Evolutionary conservation across 2,329 filamentous ascomycete genomes (phyloP).

Genomic region (Rhinocladiella similis): DNA sequence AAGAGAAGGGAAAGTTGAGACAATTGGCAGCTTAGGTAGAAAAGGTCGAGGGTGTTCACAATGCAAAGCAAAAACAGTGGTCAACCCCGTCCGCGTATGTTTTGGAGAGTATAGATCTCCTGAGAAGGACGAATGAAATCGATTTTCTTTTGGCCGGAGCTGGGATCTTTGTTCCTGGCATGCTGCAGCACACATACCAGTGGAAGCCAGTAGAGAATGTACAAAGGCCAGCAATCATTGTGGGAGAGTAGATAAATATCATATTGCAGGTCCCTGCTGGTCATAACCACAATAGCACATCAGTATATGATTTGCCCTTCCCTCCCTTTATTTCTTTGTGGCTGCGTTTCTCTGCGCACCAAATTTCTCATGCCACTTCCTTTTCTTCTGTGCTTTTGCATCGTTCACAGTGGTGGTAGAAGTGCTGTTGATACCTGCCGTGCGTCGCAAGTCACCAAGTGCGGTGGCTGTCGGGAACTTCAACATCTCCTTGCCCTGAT

Average conservation of each 20-base stretch:
- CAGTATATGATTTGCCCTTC: no score
- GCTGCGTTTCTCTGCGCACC: constrained; percentile 22
- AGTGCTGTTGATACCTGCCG: not conserved
- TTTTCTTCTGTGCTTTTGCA: constrained; percentile 19
- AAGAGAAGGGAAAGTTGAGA: constrained; percentile 41
- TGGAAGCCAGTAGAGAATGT: no score
- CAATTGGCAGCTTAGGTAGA: constrained; percentile 19
- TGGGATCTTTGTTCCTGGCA: no score
- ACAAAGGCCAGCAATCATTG: no score
- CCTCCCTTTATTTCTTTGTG: not conserved
- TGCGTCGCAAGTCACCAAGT: not conserved
- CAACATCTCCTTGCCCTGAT: constrained; percentile 7
- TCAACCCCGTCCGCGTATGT: not conserved
- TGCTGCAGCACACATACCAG: no score
- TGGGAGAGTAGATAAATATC: no score
- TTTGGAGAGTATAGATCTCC: not conserved
- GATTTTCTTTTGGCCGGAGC: no score
- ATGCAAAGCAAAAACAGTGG: not conserved
- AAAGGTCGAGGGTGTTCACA: not conserved
- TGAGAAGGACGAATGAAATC: no score
- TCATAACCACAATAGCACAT: no score
- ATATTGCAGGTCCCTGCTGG: no score
- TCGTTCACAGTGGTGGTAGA: not conserved
- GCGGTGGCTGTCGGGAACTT: not conserved
- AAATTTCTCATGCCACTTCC: constrained; percentile 33